Percentiles rank a stretch among this genome's conserved stretches.
Evolutionary conservation across 495 filamentous ascomycete species (phyloP).

Genomic region (Podospora anserina): DNA sequence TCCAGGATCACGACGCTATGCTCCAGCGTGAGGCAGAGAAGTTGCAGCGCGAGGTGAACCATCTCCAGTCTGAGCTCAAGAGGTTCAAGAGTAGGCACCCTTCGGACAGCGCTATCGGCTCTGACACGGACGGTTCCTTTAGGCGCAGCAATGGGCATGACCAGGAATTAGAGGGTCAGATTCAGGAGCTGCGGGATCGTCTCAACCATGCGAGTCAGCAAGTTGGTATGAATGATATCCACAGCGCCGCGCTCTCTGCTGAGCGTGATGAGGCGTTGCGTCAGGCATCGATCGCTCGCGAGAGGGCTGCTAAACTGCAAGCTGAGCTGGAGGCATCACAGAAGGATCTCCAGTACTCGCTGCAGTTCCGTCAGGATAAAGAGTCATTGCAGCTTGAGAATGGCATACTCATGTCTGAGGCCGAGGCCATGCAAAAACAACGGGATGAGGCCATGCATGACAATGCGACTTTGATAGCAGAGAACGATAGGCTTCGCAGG

Average conservation of each 20-base stretch:
- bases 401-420: constrained; percentile 32
- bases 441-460: constrained; percentile 25
- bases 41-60: constrained; percentile 44
- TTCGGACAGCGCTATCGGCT: constrained; percentile 45
- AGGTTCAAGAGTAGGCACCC: constrained; percentile 37
- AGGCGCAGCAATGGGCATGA: constrained; percentile 36
- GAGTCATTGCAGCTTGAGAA: constrained; percentile 37
- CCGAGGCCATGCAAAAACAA: constrained; percentile 33
- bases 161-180: constrained; percentile 41
- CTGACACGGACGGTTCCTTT: constrained; percentile 44
- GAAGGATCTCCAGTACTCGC: constrained; percentile 34
- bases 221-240: constrained; percentile 45
- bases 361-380: constrained; percentile 34
- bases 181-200: constrained; percentile 39
- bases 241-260: constrained; percentile 42
- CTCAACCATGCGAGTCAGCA: constrained; percentile 47
- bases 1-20: constrained; percentile 50
- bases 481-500: constrained; percentile 39
- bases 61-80: constrained; percentile 43
- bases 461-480: constrained; percentile 28
- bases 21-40: constrained; percentile 48
- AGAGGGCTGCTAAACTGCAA: constrained; percentile 44
- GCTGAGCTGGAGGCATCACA: constrained; percentile 40
- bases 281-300: constrained; percentile 40
- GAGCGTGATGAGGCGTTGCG: constrained; percentile 49